A percentile compares a stretch with the other conserved stretches of the same genome.
Conservation (phyloP, 805 yeast species). For the Yarrowia bubula region DNA sequence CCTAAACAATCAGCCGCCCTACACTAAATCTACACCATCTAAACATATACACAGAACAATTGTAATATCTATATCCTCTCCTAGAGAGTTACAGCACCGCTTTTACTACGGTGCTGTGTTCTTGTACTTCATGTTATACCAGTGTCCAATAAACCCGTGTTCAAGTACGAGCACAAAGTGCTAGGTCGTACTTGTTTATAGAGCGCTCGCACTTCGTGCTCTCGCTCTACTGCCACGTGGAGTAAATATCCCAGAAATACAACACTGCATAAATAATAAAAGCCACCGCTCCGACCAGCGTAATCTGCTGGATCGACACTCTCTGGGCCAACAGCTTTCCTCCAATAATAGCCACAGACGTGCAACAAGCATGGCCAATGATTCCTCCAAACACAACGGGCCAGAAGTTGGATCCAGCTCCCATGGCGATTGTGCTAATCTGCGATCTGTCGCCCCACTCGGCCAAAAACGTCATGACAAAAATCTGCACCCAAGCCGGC, state of each 20-base stretch:
- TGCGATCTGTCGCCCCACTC: constrained; percentile 99
- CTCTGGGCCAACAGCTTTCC: constrained; percentile 87
- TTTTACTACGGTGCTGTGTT: no score
- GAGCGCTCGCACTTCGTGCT: background rate
- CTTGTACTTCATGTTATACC: no score
- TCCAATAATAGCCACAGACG: constrained; percentile 87
- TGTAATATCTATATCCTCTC: no score
- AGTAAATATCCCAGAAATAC: constrained; percentile 48
- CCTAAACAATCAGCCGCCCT: no score
- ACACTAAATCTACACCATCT: no score
- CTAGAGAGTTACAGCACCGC: no score
- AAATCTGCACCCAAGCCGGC: constrained; percentile 91
- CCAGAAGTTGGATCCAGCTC: constrained; percentile 94
- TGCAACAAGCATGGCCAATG: constrained; percentile 84
- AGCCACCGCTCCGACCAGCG: constrained; percentile 85
- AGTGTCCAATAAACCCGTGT: no score
- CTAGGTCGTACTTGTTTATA: no score
- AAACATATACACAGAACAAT: no score
- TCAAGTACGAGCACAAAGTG: no score
- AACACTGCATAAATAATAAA: constrained; percentile 78
- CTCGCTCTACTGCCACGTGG: background rate
- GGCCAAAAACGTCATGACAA: constrained; percentile 92
- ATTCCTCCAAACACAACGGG: constrained; percentile 84
- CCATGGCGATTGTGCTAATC: constrained; percentile 97
- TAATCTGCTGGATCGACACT: constrained; percentile 87